Conservation (phyloP, 306 rosid genomes). For the Carpinus fangiana region DNA sequence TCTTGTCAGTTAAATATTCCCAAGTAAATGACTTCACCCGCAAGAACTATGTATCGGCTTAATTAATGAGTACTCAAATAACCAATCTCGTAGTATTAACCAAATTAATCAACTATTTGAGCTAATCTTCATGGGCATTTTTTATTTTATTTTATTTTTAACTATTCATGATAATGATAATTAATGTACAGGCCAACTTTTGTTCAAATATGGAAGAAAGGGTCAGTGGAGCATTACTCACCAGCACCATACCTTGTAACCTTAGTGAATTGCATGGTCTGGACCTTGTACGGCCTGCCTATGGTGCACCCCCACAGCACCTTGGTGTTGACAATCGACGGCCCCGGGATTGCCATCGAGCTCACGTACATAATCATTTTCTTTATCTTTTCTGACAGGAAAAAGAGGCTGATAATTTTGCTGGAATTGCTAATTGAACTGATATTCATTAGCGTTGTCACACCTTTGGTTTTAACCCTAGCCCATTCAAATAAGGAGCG, state of each 20-base stretch:
- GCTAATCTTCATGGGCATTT: too few species aligned
- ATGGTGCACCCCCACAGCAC: slow-evolving; percentile 66
- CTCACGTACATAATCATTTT: slow-evolving; percentile 55
- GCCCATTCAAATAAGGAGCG: slow-evolving; percentile 44
- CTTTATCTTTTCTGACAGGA: slow-evolving; percentile 54
- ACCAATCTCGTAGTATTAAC: too few species aligned
- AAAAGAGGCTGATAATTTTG: slow-evolving; percentile 55
- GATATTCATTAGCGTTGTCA: slow-evolving; percentile 41
- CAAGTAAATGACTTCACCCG: too few species aligned
- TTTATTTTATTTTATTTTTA: too few species aligned
- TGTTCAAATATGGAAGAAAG: slow-evolving; percentile 63
- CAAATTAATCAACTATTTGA: too few species aligned
- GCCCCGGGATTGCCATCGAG: slow-evolving; percentile 55
- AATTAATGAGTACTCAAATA: too few species aligned
- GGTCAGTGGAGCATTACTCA: slow-evolving; percentile 78
- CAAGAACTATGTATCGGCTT: too few species aligned
- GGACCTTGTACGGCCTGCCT: slow-evolving; percentile 86
- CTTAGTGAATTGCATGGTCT: slow-evolving; percentile 72
- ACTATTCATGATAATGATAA: not conserved
- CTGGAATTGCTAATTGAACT: slow-evolving; percentile 41
- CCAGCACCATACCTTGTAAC: slow-evolving; percentile 79
- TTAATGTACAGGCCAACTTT: slow-evolving; percentile 62
- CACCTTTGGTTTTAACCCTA: slow-evolving; percentile 36
- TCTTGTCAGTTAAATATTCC: too few species aligned
- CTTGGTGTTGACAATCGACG: slow-evolving; percentile 74